Base-by-base conservation (phyloP, 2,329 filamentous ascomycete genomes). In the Parastagonospora nodorum region DNA sequence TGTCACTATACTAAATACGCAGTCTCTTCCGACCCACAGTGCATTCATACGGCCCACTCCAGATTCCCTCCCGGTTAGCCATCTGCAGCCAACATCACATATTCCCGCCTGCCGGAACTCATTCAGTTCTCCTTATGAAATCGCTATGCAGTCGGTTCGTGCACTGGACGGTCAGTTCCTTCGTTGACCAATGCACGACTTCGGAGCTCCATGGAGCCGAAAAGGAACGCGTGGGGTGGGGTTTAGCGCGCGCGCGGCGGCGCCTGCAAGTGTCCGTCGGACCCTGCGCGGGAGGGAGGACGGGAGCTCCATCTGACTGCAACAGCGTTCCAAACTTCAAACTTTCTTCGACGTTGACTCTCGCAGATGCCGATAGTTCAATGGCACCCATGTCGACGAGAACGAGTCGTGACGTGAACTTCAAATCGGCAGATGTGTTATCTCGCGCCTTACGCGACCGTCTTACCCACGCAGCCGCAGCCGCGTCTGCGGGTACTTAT, bases 201-300 rank as follows among this genome's bases (percentile, higher is more conserved):
- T 14, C 27, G 36, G 50, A 45, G 38, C 29, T 10, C 28, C 8
- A 8, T 28, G 28, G 27, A 31, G 39, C 30, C 6, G n/a, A 16
- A 38, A n/a, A 12, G 19, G 6, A 37, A 45, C 12, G 46, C 51
- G 57, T 43, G 55, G 51, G 51, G 35, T 40, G 11, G 15, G 35
- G 14, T 37, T 8, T 16, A 37, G 35, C 35, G 15, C 35, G 35
- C 19, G 15, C 9, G 36, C 33, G n/a, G 16, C 16, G 16, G 12
- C 42, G 32, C 48, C 37, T 16, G 27, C 33, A 24, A 24, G 19
- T 24, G 19, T 24, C 19, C 19, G 19, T 43, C 16, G 48, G 45
- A 53, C 50, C 53, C 48, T 48, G 46, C 45, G 50, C 52, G 53
- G 53, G 48, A 57, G 42, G 31, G 48, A 48, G 40, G 53, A 50